Evolutionary conservation across 1,284 basidiomycete species (phyloP), one percentile per base, ranked within the genome.

Genomic region (Tetrapyrgos nigripes): DNA sequence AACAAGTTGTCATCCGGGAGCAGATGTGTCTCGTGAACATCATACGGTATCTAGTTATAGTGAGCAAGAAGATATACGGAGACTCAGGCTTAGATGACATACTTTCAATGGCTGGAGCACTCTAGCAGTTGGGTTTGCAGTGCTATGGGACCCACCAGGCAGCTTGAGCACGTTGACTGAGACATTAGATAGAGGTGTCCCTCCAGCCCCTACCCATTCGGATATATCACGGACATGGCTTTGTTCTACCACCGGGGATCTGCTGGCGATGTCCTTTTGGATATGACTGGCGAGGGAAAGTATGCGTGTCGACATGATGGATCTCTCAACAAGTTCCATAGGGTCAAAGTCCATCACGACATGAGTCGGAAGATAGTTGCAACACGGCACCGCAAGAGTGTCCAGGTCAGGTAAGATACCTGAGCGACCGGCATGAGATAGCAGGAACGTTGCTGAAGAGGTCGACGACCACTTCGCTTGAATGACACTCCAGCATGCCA

Each of bases 361-460:
- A 57, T 72, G 68, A 40, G 83, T 66, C 14, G 81, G 81, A 21
- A 83, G 61, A n/a, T 80, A 73, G 59, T 83, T 83, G 67, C 80
- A 74, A 62, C 79, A 81, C 24, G 82, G 81, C 10, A 76, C 64
- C 3, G 78, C 77, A n/a, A 83, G 61, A 29, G 67, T 70, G 28
- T 77, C 76, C 28, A 79, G 65, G 23, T 74, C 70, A 23, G 72
- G 66, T 6, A 72, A 27, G 6, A 73, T 59, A 14, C 75, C 77
- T 5, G 77, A 75, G 50, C 82, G 70, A 28, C 81, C 78, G 17
- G 74, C 76, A 56, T 83, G 80, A 77, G 81, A 81, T 19, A 83
- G 70, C 2, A 80, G 79, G 55, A 83, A 80, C 3, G 73, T 78
- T 3, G 75, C 71, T 27, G 64, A 63, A 26, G 66, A 62, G 17